Conservation (phyloP, 305 asterid genomes). For the Coffea humblotiana region DNA sequence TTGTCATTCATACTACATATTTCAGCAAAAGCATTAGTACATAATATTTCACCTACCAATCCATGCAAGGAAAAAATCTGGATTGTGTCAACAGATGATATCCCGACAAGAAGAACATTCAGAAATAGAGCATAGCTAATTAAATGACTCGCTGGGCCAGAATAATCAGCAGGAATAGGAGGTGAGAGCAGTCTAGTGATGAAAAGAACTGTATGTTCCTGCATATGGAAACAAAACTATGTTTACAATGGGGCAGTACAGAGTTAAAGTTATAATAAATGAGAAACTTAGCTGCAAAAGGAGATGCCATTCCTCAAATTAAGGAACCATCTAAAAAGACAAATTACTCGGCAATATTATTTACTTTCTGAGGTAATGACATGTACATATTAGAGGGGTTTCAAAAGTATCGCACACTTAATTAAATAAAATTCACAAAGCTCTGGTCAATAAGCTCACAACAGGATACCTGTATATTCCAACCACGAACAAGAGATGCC, state of each 20-base stretch:
- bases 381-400: not conserved
- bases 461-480: constrained; percentile 89
- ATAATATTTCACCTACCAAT: constrained; percentile 68
- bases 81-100: constrained; percentile 69
- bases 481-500: constrained; percentile 94
- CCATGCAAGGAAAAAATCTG: constrained; percentile 94
- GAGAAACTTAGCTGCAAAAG: not conserved
- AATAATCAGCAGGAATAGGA: constrained; percentile 63
- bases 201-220: constrained; percentile 77
- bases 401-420: not conserved
- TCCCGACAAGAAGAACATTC: constrained; percentile 81
- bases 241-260: not conserved
- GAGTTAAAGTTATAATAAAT: not conserved
- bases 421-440: not conserved
- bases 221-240: constrained; percentile 28
- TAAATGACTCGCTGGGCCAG: constrained; percentile 82
- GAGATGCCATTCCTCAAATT: not conserved
- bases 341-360: not conserved
- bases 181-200: constrained; percentile 84
- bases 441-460: not conserved
- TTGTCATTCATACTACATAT: not conserved
- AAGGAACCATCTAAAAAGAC: not conserved
- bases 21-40: constrained; percentile 16
- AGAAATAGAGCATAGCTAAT: constrained; percentile 78
- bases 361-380: not conserved